Evolutionary conservation across 768 basidiomycete species (phyloP), one percentile per base, ranked within the genome.

Genomic region (Pleurotus citrinopileatus): DNA sequence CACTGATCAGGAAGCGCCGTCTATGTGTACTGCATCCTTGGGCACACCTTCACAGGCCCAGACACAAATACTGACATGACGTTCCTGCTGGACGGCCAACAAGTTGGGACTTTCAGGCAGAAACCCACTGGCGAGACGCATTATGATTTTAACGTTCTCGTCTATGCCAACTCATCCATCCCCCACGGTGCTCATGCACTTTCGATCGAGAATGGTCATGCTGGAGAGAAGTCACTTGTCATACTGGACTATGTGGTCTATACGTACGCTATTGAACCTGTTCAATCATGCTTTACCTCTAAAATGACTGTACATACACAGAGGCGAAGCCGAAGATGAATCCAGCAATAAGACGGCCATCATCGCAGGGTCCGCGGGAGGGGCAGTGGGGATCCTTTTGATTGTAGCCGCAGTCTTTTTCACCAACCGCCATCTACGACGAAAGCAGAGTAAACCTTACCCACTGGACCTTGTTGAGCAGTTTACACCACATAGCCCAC

Each of bases 41-140:
- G 38, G 13, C 37, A 54, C 19, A 42, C 22, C 12, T 32, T 54
- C 34, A 20, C 20, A 12, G 9, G 7, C 19, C 28, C 53, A 7
- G 43, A 54, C 29, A 54, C 53, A 6, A 54, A 32, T 26, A 54
- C 53, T 13, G 42, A 54, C 28, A 32, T 54, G 38, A 54, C 53
- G 3, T 54, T 54, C 42, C 29, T 44, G 19, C 22, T 54, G 5
- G 53, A 54, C n/a, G 53, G 53, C 12, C 53, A 46, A 26, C 28
- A 32, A 32, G 53, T 54, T 9, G 53, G 53, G 13, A 34, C 25
- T n/a, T 54, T 43, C 42, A 43, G 25, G 28, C 53, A 54, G 37
- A 45, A 32, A 13, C 53, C 53, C 26, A 44, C 20, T 23, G 28
- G 28, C 8, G 22, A 3, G n/a, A 25, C 46, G 10, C 5, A 20